Percentiles rank a stretch among this genome's conserved stretches.
These are phyloP conservation scores for Claviceps fusiformis DNA, from an alignment of 2,329 filamentous ascomycete genomes.

Conservation along the genomic window DNA sequence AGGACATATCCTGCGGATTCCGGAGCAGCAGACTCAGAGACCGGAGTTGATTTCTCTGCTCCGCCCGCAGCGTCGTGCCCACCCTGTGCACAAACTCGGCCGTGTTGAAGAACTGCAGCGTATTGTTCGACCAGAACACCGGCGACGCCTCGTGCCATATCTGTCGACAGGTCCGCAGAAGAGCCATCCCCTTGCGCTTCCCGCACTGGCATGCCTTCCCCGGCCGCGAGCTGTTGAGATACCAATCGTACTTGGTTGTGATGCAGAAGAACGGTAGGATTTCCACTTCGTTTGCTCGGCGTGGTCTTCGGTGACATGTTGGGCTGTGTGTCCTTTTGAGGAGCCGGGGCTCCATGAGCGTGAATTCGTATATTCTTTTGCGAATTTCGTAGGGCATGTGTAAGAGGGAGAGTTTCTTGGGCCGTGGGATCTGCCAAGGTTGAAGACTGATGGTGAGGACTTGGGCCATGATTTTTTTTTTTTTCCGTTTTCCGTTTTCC, in stretches of 20 bases:
- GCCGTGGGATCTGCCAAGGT: neutral
- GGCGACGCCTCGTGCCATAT: neutral
- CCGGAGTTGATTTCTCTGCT: neutral
- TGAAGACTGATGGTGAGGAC: neutral
- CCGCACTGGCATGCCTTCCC: neutral
- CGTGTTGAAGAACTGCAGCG: neutral
- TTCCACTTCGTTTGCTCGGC: neutral
- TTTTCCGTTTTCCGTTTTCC: neutral
- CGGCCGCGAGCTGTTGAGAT: neutral
- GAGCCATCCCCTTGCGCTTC: neutral
- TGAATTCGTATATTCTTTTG: neutral
- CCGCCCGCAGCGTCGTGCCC: neutral
- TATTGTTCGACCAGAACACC: neutral
- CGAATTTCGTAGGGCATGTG: neutral
- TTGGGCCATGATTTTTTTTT: neutral
- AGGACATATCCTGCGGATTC: too few relatives aligned
- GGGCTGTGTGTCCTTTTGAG: neutral
- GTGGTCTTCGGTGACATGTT: neutral
- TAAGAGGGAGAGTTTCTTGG: neutral
- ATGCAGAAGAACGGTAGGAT: neutral
- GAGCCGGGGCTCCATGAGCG: neutral
- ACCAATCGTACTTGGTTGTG: neutral
- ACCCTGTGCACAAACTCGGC: neutral
- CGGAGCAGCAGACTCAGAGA: neutral
- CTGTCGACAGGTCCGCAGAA: neutral